These are phyloP conservation scores for Plectosphaerella sp. DNA, from an alignment of 2,329 filamentous ascomycete species.

Conservation along the genomic window DNA sequence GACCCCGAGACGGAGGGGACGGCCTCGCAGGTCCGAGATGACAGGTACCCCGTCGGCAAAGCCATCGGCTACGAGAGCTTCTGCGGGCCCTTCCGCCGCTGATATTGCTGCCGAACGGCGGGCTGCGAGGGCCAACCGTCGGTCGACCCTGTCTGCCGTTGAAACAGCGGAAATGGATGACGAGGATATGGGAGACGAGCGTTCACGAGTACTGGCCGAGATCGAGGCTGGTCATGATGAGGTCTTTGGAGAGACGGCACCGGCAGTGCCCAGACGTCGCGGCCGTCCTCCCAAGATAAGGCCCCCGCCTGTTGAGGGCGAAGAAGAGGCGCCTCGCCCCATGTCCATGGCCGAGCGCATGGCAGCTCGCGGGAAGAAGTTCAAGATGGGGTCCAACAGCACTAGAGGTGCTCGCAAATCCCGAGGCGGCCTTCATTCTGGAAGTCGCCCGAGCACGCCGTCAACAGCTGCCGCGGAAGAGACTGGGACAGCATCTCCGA, in stretches of 20 bases:
- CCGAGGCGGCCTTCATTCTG: background rate
- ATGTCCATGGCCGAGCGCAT: constrained; percentile 57
- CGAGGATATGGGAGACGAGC: constrained; percentile 10
- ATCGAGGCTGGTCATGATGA: constrained; percentile 28
- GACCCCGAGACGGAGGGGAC: constrained; percentile 14
- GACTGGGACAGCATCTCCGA: too few species aligned
- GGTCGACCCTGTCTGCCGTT: constrained; percentile 7
- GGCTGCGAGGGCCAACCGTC: constrained; percentile 8
- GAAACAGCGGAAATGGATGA: constrained; percentile 7
- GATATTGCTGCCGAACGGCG: constrained; percentile 9
- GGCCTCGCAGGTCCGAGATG: constrained; percentile 23
- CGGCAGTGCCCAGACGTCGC: background rate
- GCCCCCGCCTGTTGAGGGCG: constrained; percentile 3
- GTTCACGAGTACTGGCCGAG: constrained; percentile 16
- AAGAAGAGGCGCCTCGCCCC: constrained; percentile 16
- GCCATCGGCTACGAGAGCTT: constrained; percentile 1
- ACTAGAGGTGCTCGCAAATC: background rate
- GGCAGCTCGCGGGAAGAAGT: constrained; percentile 46
- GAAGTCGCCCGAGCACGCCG: background rate
- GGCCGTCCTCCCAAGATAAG: constrained; percentile 7
- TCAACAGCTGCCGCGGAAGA: background rate
- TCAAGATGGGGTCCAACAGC: constrained; percentile 42
- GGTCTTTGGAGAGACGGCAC: constrained; percentile 21
- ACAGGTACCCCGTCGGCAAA: constrained; percentile 23
- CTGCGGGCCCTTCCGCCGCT: constrained; percentile 6